Evolutionary conservation across 148 eudicot genomes (phyloP).

Genomic region (Rhododendron henanense): DNA sequence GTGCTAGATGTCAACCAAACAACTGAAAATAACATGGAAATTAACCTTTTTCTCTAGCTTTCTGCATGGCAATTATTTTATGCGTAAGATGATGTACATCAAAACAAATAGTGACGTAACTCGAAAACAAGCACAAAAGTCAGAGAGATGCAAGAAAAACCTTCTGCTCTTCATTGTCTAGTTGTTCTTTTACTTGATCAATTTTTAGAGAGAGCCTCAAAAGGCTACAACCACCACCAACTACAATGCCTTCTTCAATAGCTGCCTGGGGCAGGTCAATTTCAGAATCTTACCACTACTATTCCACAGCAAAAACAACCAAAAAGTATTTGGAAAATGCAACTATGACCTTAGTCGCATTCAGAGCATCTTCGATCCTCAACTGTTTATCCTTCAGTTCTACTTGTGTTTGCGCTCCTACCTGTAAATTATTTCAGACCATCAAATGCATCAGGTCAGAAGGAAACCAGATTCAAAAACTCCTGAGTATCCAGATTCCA

Average conservation of each 20-base stretch:
- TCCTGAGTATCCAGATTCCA: background rate
- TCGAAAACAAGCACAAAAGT: background rate
- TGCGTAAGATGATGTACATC: background rate
- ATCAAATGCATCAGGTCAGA: background rate
- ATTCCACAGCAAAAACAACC: background rate
- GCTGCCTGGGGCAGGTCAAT: constrained; percentile 73
- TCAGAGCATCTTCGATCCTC: constrained; percentile 73
- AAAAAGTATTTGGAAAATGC: background rate
- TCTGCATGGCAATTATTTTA: background rate
- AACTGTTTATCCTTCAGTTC: constrained; percentile 80
- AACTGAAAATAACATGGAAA: background rate
- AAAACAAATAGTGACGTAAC: background rate
- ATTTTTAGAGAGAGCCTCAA: constrained; percentile 71
- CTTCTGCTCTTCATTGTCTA: constrained; percentile 94
- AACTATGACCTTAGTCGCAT: constrained; percentile 66
- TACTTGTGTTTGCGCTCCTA: constrained; percentile 81
- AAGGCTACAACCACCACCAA: constrained; percentile 92
- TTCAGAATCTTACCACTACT: constrained; percentile 32
- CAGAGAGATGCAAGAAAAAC: constrained; percentile 9
- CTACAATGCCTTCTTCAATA: constrained; percentile 91
- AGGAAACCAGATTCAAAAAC: constrained; percentile 5
- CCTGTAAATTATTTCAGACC: constrained; percentile 31
- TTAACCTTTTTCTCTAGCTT: background rate
- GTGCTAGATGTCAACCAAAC: background rate
- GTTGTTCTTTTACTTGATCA: constrained; percentile 50